Conservation (phyloP, 139 green algal genomes). For the Micromonas pusilla region DNA sequence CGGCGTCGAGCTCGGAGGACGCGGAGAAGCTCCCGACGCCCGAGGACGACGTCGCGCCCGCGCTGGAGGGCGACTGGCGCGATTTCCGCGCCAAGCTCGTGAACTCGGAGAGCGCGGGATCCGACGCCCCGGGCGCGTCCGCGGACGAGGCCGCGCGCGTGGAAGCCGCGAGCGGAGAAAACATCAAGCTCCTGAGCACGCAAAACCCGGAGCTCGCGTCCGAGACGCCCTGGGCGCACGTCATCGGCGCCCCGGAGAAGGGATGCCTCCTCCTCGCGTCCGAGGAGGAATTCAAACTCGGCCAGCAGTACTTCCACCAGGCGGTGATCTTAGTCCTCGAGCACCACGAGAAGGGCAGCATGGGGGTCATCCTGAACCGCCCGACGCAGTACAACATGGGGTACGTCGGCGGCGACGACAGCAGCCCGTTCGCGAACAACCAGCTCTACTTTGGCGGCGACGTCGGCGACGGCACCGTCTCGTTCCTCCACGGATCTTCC, state of each 20-base stretch:
- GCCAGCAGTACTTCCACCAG: constrained; percentile 71
- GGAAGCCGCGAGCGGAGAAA: constrained; percentile 1
- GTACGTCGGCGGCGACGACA: constrained; percentile 39
- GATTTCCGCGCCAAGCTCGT: constrained; percentile 38
- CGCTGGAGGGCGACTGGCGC: constrained; percentile 33
- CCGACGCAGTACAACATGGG: constrained; percentile 51
- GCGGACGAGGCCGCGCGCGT: neutral
- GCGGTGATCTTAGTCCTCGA: constrained; percentile 68
- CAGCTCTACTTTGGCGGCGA: constrained; percentile 71
- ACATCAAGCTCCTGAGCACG: constrained; percentile 10
- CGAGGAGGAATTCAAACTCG: constrained; percentile 53
- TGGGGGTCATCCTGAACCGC: constrained; percentile 77
- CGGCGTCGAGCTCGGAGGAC: no score
- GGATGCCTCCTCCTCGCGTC: constrained; percentile 74
- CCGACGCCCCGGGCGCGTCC: neutral
- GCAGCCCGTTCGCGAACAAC: constrained; percentile 48
- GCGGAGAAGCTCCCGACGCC: neutral
- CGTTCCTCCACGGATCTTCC: constrained; percentile 54
- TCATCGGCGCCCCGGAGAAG: constrained; percentile 55
- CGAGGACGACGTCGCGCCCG: constrained; percentile 20
- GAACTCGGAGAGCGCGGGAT: neutral
- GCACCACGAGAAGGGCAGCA: constrained; percentile 49
- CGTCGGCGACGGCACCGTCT: constrained; percentile 54
- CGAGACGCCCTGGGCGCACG: constrained; percentile 61
- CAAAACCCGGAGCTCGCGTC: constrained; percentile 13